These are phyloP conservation scores for Letharia columbiana DNA, from an alignment of 495 filamentous ascomycete species.

Conservation along the genomic window DNA sequence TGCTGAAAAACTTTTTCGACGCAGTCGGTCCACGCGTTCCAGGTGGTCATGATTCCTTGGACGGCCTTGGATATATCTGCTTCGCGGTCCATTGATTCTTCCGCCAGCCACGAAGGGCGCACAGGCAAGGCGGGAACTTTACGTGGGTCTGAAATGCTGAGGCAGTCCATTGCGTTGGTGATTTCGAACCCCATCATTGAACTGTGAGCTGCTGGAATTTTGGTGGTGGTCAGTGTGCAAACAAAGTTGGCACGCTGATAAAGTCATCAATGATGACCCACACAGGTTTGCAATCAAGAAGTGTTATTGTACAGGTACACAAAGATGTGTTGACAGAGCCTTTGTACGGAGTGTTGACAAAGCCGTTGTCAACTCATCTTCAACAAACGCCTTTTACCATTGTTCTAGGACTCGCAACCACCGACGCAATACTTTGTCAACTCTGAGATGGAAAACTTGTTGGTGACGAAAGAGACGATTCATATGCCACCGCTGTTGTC, in stretches of 20 bases:
- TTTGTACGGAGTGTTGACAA: not conserved
- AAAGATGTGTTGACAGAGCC: not conserved
- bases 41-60: not conserved
- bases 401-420: not conserved
- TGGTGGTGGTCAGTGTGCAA: not conserved
- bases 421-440: no score
- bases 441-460: no score
- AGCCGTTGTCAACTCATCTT: not conserved
- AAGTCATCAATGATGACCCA: not conserved
- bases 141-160: constrained; percentile 1
- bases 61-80: not conserved
- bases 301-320: not conserved
- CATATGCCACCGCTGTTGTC: no score
- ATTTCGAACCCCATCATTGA: not conserved
- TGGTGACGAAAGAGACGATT: no score
- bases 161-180: not conserved
- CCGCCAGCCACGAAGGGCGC: constrained; percentile 1
- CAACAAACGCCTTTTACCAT: not conserved
- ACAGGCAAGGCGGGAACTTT: constrained; percentile 4
- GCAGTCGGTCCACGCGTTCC: constrained; percentile 6
- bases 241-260: not conserved
- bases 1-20: constrained; percentile 7
- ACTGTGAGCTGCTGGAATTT: not conserved
- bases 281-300: not conserved
- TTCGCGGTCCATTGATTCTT: not conserved